Evolutionary conservation across 2,329 filamentous ascomycete genomes (phyloP).

Genomic region (Talaromyces albobiverticillius): DNA sequence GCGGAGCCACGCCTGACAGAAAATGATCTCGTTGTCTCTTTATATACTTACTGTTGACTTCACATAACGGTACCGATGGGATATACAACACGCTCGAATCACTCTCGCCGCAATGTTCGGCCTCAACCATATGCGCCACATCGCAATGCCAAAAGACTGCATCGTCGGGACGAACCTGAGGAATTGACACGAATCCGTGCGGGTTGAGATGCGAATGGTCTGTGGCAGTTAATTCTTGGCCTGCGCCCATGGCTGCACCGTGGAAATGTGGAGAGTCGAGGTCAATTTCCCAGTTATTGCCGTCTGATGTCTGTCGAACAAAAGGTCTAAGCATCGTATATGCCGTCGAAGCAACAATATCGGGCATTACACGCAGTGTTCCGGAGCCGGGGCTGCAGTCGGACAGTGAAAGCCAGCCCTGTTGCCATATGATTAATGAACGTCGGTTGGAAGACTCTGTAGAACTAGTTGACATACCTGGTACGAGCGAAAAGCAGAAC

Average conservation of each 20-base stretch:
- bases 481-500: conserved; percentile 33
- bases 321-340: conserved; percentile 41
- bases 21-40: conserved; percentile 51
- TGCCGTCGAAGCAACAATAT: conserved; percentile 34
- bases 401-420: conserved; percentile 45
- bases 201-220: conserved; percentile 41
- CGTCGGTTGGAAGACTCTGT: no score
- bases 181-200: conserved; percentile 38
- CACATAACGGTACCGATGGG: conserved; percentile 35
- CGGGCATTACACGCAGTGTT: conserved; percentile 40
- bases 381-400: conserved; percentile 34
- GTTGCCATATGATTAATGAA: conserved; percentile 16
- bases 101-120: conserved; percentile 32
- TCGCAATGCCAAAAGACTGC: conserved; percentile 44
- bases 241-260: conserved; percentile 32
- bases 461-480: neutral
- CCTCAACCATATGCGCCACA: conserved; percentile 41
- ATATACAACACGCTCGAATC: conserved; percentile 37
- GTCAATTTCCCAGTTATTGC: conserved; percentile 37
- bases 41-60: conserved; percentile 29
- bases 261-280: conserved; percentile 34
- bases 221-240: conserved; percentile 33
- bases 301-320: conserved; percentile 36
- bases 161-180: conserved; percentile 38
- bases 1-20: conserved; percentile 52